Evolutionary conservation across 148 eudicot genomes (phyloP).

Genomic region (Bassia scoparia): DNA sequence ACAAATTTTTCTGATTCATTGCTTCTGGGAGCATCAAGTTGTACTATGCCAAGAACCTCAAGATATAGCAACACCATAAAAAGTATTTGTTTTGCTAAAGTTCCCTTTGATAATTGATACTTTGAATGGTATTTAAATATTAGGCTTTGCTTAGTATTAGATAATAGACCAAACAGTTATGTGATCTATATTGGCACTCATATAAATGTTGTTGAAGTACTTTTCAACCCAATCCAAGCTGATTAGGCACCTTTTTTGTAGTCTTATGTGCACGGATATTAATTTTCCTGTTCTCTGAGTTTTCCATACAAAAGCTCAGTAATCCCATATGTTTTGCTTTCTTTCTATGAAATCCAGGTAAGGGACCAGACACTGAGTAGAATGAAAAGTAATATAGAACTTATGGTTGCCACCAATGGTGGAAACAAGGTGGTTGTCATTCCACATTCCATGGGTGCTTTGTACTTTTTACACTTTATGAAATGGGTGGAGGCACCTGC

Average conservation of each 20-base stretch:
- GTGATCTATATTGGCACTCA: background rate
- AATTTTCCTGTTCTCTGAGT: background rate
- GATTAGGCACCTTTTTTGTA: background rate
- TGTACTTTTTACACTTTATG: conserved; percentile 94
- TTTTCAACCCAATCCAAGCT: background rate
- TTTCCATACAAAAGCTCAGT: background rate
- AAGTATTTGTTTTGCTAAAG: background rate
- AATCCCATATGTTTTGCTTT: conserved; percentile 7
- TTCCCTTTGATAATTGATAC: background rate
- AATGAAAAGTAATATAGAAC: conserved; percentile 87
- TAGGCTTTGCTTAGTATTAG: background rate
- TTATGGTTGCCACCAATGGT: conserved; percentile 91
- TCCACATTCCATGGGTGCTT: conserved; percentile 96
- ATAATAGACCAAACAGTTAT: background rate
- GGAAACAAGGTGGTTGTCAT: conserved; percentile 89
- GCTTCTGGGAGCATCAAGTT: background rate
- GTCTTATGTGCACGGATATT: background rate
- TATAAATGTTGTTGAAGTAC: background rate
- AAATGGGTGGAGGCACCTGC: conserved; percentile 99
- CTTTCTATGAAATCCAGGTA: conserved; percentile 43
- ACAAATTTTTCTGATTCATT: background rate
- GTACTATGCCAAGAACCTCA: background rate
- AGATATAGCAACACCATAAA: too few relatives aligned
- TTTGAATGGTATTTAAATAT: background rate
- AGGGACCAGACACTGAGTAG: conserved; percentile 85